phyloP scores from a whole-genome alignment of 169 alveolate genomes.

The Cryptosporidium tyzzeri region DNA sequence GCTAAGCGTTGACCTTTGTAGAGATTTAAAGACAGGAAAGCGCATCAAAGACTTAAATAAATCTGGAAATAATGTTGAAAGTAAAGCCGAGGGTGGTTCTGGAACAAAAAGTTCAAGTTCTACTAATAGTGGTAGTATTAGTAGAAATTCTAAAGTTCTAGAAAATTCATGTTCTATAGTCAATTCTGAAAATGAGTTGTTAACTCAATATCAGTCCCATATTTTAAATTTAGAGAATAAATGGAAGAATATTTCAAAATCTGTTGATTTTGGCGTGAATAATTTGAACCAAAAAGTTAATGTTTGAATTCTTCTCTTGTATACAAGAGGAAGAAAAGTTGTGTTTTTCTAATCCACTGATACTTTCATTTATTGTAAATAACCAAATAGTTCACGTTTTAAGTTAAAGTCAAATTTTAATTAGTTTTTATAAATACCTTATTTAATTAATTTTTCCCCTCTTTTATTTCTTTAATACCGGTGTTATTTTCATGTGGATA shows the following conservation, averaged over 20 bases:
- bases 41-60: conserved; percentile 36
- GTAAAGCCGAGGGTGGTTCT: neutral
- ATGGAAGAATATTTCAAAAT: conserved; percentile 41
- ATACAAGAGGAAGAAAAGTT: neutral
- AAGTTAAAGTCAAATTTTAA: neutral
- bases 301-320: conserved; percentile 4
- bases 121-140: neutral
- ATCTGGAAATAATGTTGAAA: neutral
- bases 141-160: neutral
- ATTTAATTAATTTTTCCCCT: neutral
- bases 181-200: neutral
- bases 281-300: conserved; percentile 15
- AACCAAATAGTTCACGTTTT: neutral
- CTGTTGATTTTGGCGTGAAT: conserved; percentile 46
- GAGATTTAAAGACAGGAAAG: conserved; percentile 61
- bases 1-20: conserved; percentile 22
- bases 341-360: neutral
- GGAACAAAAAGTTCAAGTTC: neutral
- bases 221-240: conserved; percentile 48
- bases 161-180: neutral
- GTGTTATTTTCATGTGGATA: conserved; percentile 5
- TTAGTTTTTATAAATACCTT: neutral
- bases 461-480: neutral
- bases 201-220: conserved; percentile 47
- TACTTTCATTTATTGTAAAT: neutral